Conservation (phyloP, 176 grass and related monocot species). For the Rhynchospora pubera region DNA sequence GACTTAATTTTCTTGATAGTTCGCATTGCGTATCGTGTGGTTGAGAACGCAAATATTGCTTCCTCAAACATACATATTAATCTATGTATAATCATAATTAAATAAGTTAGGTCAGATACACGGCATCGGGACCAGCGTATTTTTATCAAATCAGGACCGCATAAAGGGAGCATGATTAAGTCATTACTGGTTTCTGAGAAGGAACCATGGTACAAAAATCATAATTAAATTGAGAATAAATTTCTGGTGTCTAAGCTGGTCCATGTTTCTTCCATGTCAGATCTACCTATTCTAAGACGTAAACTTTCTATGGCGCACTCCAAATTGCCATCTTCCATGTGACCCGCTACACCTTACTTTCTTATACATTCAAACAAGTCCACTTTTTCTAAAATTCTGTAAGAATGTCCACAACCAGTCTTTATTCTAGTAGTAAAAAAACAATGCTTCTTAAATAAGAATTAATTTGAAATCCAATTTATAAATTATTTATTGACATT, state of each 20-base stretch:
- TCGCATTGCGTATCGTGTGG: slow-evolving; percentile 14
- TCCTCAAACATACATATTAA: background rate
- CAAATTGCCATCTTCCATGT: background rate
- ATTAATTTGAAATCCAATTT: too few relatives aligned
- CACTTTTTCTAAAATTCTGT: too few relatives aligned
- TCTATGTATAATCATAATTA: background rate
- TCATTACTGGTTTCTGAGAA: background rate
- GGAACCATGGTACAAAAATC: background rate
- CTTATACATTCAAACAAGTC: too few relatives aligned
- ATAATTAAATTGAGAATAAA: background rate
- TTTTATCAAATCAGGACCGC: background rate
- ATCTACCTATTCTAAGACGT: background rate
- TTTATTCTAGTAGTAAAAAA: too few relatives aligned
- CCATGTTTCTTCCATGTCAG: slow-evolving; percentile 2
- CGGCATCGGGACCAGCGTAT: background rate
- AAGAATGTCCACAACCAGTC: too few relatives aligned
- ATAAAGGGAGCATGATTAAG: background rate
- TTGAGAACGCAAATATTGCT: slow-evolving; percentile 9
- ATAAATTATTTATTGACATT: too few relatives aligned
- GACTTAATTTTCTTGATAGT: background rate
- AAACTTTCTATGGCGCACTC: background rate
- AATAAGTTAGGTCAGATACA: background rate
- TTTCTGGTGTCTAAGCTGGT: background rate
- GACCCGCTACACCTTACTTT: background rate
- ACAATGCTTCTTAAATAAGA: too few relatives aligned